Base-by-base conservation (phyloP, 2,329 filamentous ascomycete species). In the Ophiostoma pallidulum region DNA sequence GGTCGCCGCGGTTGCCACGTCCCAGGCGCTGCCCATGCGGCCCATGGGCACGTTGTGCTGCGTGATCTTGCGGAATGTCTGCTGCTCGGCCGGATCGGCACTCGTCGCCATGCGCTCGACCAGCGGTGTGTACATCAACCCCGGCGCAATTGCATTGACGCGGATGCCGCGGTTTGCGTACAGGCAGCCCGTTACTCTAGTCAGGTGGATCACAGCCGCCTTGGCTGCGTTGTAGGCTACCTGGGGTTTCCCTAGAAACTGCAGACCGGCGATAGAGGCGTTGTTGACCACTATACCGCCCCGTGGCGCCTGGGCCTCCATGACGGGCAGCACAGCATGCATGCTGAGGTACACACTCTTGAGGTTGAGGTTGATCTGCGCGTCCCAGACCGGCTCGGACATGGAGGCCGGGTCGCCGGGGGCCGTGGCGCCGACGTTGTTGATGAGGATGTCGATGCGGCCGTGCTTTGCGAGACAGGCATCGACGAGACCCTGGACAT, bases 141-240 rank as follows among this genome's bases (percentile, higher is more conserved):
- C 83, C 0, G 84, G 84, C 1, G 79, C 85, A 16, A 89, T 67
- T 5, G 75, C 77, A 61, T 89, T 89, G 53, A 74, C 78, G 32
- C 84, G 73, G 8, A 84, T 84, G 58, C 81, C 77, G 83, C 84
- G 88, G 63, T 88, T 84, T 16, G 88, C 75, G 0, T 83, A 82
- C 37, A 89, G 82, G 64, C 78, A 81, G 18, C 31, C 45, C 22
- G 45, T 48, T 16, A 42, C 45, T 68, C 77, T 66, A 72, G 74
- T 78, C 46, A 75, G 64, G 54, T 78, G 72, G 29, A 77, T 72
- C 4, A 76, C 66, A 18, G 73, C 83, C 2, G 81, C 78, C 65
- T 86, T 87, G 51, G 79, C 78, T 18, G 77, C 78, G 60, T 86
- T 87, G 60, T 87, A 87, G 7, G 80, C 77, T 4, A 80, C 72